Conservation (phyloP, 768 basidiomycete species). For the Termitomyces sp. region DNA sequence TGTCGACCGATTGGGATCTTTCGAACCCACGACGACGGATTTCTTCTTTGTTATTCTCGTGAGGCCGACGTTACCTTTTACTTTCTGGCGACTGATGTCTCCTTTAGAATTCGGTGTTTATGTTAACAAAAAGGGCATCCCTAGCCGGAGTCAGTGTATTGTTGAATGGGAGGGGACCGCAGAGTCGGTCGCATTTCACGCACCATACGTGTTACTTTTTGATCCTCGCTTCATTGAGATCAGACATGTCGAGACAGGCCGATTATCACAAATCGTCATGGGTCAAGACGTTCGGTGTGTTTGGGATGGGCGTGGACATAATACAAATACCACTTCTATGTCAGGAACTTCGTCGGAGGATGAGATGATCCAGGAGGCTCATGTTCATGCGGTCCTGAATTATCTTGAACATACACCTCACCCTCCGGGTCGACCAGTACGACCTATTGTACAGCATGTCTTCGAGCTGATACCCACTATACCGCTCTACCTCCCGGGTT, state of each 20-base stretch:
- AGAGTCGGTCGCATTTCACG: slow-evolving; percentile 83
- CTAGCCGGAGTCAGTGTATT: slow-evolving; percentile 59
- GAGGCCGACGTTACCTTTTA: slow-evolving; percentile 11
- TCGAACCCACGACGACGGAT: slow-evolving; percentile 80
- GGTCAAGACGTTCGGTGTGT: slow-evolving; percentile 80
- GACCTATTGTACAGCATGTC: slow-evolving; percentile 62
- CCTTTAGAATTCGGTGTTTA: slow-evolving; percentile 84
- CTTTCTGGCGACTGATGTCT: slow-evolving; percentile 5
- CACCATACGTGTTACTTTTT: slow-evolving; percentile 84
- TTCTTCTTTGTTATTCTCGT: slow-evolving; percentile 88
- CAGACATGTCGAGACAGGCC: slow-evolving; percentile 74
- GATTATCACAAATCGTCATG: slow-evolving; percentile 75
- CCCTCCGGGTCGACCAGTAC: slow-evolving; percentile 29
- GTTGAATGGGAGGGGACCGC: slow-evolving; percentile 96
- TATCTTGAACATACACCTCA: slow-evolving; percentile 38
- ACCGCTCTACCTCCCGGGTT: slow-evolving; percentile 61
- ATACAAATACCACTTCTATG: slow-evolving; percentile 56
- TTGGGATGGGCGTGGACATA: slow-evolving; percentile 75
- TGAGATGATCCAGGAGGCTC: slow-evolving; percentile 69
- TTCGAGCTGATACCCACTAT: slow-evolving; percentile 77
- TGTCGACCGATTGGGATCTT: slow-evolving; percentile 88
- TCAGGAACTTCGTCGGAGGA: slow-evolving; percentile 41
- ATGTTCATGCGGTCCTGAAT: slow-evolving; percentile 84
- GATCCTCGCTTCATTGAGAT: slow-evolving; percentile 90
- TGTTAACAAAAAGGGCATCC: slow-evolving; percentile 88